Conservation (phyloP, 2,329 filamentous ascomycete genomes). For the Pestalotiopsis sp. region DNA sequence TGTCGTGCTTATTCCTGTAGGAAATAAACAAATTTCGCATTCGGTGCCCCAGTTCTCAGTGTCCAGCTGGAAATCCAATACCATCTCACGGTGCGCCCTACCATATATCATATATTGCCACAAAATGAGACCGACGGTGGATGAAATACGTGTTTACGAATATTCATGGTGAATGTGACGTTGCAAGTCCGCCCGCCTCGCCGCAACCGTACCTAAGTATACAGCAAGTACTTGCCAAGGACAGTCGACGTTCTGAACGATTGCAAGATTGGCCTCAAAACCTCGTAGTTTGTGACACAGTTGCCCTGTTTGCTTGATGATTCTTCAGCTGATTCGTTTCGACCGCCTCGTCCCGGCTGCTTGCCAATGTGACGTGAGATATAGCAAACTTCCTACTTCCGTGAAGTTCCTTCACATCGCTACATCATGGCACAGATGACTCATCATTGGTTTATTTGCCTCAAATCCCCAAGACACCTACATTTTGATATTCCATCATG, state of each 20-base stretch:
- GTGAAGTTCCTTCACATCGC: background rate
- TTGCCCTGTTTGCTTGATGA: background rate
- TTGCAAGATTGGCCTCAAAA: background rate
- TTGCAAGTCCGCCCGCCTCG: too few relatives aligned
- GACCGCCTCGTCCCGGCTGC: background rate
- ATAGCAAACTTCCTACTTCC: background rate
- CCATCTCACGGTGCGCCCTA: background rate
- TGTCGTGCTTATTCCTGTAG: background rate
- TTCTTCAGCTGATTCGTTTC: background rate
- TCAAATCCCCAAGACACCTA: background rate
- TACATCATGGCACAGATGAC: background rate
- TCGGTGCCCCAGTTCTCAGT: background rate
- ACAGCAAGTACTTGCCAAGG: too few relatives aligned
- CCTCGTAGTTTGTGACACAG: background rate
- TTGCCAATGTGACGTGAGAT: background rate
- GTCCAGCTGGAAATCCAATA: background rate
- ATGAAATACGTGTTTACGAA: too few relatives aligned
- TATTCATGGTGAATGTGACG: too few relatives aligned
- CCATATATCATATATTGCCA: background rate
- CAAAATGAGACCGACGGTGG: background rate
- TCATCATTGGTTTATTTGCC: background rate
- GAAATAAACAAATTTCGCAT: background rate
- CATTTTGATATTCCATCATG: background rate
- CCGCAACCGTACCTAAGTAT: too few relatives aligned
- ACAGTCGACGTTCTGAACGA: background rate